Evolutionary conservation across 2,329 filamentous ascomycete species (phyloP), one percentile per base, ranked within the genome.

Genomic region (Eutypa lata): DNA sequence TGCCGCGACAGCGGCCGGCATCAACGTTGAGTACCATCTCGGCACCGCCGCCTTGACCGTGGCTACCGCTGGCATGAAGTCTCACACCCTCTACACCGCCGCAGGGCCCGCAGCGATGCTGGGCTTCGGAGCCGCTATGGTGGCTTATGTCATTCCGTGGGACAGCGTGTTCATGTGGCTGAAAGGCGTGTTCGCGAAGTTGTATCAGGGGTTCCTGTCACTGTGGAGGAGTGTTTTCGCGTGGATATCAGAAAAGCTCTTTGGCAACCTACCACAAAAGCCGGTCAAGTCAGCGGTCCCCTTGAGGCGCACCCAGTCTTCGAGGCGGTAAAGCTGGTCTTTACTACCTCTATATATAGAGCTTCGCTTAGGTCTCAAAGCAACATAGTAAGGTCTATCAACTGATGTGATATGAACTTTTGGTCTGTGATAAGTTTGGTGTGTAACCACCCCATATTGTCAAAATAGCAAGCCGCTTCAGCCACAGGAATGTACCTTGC

Each of bases 11-110:
- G 51, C 47, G 6, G 51, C 42, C n/a, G 51, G 51, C 19, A 18
- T 53, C 14, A 49, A 44, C n/a, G 51, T 53, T 38, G 51, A 53
- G 51, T 53, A 46, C 28, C 47, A 53, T 42, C 49, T 49, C 16
- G 51, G 51, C 31, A 42, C 51, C 40, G 21, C 51, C 18, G 51
- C 47, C 22, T 31, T 53, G 16, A 33, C 18, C n/a, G 38, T 31
- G 18, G 48, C 44, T 18, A 48, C 47, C 38, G 51, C 51, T 19
- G 51, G 40, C 28, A 26, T 40, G 13, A 37, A 49, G 16, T 48
- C 51, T 16, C 47, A 49, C 14, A 49, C 42, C 16, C 33, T 53
- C 40, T 35, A 40, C n/a, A 14, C 46, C 3, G 51, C 51, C 2
- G 51, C 51, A 2, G 51, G 51, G 8, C 51, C 51, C 3, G 51